Conservation (phyloP, 2,329 filamentous ascomycete species). For the Alternaria angustiovoidea region DNA sequence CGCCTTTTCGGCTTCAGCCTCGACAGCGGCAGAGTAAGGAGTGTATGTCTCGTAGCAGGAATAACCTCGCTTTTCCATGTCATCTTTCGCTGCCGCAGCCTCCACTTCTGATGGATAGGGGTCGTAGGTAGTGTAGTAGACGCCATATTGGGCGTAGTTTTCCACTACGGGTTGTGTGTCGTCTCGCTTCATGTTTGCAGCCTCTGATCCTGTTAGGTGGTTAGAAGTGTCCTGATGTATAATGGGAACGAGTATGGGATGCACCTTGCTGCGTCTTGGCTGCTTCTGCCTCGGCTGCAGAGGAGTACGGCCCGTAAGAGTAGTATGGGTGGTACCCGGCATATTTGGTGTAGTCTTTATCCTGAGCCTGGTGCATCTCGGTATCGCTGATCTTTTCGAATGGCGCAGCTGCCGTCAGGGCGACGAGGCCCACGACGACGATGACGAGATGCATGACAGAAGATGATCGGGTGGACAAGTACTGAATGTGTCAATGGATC, state of each 20-base stretch:
- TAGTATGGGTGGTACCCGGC: constrained; percentile 14
- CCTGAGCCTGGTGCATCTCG: neutral
- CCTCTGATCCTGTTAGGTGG: neutral
- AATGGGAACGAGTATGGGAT: neutral
- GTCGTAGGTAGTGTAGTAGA: neutral
- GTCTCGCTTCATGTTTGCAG: constrained; percentile 1
- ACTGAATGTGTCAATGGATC: neutral
- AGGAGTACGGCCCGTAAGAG: constrained; percentile 10
- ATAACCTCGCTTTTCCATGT: constrained; percentile 1
- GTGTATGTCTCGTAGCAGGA: neutral
- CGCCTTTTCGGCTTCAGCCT: neutral
- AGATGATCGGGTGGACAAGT: neutral
- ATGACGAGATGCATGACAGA: constrained; percentile 26
- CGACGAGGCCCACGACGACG: constrained; percentile 16
- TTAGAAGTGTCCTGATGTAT: neutral
- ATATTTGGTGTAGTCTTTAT: constrained; percentile 12
- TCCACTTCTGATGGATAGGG: neutral
- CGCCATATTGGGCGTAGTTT: neutral
- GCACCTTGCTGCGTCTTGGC: neutral
- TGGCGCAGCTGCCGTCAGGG: constrained; percentile 17
- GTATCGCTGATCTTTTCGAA: constrained; percentile 12
- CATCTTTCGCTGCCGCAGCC: neutral
- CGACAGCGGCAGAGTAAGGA: constrained; percentile 1
- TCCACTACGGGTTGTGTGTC: neutral
- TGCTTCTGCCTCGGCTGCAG: neutral